These are phyloP conservation scores for Globisporangium sylvaticum DNA, from an alignment of 352 stramenopile species.

Conservation along the genomic window DNA sequence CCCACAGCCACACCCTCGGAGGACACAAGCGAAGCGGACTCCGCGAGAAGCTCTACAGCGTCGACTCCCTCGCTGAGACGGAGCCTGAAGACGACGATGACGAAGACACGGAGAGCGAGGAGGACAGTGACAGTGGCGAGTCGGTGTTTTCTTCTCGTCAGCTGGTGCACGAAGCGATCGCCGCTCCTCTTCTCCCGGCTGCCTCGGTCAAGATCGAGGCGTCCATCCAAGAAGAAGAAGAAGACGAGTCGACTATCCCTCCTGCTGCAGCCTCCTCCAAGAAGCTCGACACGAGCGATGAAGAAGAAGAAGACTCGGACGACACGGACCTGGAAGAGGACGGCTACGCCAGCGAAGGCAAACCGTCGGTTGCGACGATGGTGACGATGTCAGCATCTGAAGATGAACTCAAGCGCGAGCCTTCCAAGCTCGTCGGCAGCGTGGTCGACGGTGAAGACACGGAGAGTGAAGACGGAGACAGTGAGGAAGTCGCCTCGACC, in stretches of 20 bases:
- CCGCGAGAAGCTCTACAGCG: slow-evolving; percentile 28
- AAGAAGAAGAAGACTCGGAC: slow-evolving; percentile 2
- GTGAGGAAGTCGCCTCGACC: neutral
- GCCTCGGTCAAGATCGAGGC: neutral
- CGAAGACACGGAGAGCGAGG: slow-evolving; percentile 29
- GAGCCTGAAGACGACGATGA: slow-evolving; percentile 26
- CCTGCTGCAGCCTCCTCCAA: neutral
- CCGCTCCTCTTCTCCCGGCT: neutral
- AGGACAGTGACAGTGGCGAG: slow-evolving; percentile 16
- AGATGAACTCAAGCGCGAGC: neutral
- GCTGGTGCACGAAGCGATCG: slow-evolving; percentile 17
- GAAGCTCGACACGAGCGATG: neutral
- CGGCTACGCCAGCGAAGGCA: neutral
- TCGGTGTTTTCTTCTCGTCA: slow-evolving; percentile 11
- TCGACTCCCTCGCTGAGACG: slow-evolving; percentile 32
- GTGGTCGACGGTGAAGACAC: slow-evolving; percentile 14
- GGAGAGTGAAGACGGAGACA: slow-evolving; percentile 16
- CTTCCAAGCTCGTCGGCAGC: neutral
- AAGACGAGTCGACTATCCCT: neutral
- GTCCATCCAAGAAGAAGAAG: slow-evolving; percentile 4
- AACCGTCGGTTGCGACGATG: neutral
- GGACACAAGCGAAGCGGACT: slow-evolving; percentile 1
- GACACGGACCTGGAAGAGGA: slow-evolving; percentile 5
- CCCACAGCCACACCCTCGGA: neutral
- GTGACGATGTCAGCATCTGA: neutral